Percentiles rank a stretch among this genome's conserved stretches.
Evolutionary conservation across 169 alveolate species (phyloP).

Genomic region (Plasmodium vivax): DNA sequence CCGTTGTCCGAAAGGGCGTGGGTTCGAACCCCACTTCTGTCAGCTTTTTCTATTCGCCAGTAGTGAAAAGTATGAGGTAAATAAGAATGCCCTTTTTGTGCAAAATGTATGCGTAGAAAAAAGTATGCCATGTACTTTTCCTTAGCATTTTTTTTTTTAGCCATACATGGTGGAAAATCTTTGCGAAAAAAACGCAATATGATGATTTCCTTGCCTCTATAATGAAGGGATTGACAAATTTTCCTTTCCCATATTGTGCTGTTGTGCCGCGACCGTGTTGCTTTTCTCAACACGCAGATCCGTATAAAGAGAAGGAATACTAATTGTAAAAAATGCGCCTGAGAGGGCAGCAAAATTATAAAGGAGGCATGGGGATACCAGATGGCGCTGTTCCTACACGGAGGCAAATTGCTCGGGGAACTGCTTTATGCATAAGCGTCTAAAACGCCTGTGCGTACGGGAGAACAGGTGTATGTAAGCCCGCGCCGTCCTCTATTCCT

Average conservation of each 20-base stretch:
- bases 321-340: background rate
- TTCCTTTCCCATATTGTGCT: background rate
- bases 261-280: background rate
- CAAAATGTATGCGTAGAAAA: background rate
- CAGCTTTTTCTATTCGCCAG: slow-evolving; percentile 78
- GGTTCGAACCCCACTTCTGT: slow-evolving; percentile 99
- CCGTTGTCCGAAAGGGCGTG: slow-evolving; percentile 99
- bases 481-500: background rate
- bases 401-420: background rate
- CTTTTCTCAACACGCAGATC: background rate
- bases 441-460: background rate
- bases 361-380: background rate
- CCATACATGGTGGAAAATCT: background rate
- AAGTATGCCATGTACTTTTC: background rate
- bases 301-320: background rate
- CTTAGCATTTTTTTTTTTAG: too few relatives aligned
- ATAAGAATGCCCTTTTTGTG: background rate
- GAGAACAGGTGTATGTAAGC: background rate
- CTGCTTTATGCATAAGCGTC: background rate
- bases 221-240: background rate
- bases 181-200: background rate
- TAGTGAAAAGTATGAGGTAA: background rate
- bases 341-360: background rate
- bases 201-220: background rate
- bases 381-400: background rate